A percentile compares a stretch with the other conserved stretches of the same genome.
Conservation (phyloP, 345 rosid species). For the Eucalyptus erythrocorys region DNA sequence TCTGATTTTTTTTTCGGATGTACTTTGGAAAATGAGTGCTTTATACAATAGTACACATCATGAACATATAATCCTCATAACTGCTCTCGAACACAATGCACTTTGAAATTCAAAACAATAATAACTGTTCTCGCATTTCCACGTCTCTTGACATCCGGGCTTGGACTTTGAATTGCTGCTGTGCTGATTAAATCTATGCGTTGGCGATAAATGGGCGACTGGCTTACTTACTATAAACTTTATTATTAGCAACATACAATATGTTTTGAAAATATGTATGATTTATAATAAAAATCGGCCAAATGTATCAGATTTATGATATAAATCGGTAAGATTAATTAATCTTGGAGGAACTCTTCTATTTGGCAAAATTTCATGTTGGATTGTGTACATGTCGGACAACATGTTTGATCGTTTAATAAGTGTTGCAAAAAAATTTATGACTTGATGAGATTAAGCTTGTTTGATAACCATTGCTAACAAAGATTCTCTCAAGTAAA, state of each 20-base stretch:
- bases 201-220: neutral
- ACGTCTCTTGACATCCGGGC: neutral
- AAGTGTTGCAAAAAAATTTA: neutral
- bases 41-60: neutral
- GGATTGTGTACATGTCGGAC: neutral
- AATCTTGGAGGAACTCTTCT: neutral
- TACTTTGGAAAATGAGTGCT: neutral
- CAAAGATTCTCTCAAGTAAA: neutral
- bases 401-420: neutral
- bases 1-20: accelerated
- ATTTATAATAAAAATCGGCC: neutral
- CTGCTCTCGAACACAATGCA: neutral
- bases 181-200: neutral
- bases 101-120: neutral
- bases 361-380: neutral
- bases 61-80: neutral
- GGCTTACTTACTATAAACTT: neutral
- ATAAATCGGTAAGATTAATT: neutral
- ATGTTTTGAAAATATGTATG: neutral
- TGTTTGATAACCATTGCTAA: neutral
- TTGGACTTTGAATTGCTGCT: neutral
- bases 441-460: neutral
- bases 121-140: neutral
- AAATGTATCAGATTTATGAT: neutral
- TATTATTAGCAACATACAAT: neutral